Evolutionary conservation across 2,329 filamentous ascomycete genomes (phyloP).

Genomic region (Phialophora chinensis): DNA sequence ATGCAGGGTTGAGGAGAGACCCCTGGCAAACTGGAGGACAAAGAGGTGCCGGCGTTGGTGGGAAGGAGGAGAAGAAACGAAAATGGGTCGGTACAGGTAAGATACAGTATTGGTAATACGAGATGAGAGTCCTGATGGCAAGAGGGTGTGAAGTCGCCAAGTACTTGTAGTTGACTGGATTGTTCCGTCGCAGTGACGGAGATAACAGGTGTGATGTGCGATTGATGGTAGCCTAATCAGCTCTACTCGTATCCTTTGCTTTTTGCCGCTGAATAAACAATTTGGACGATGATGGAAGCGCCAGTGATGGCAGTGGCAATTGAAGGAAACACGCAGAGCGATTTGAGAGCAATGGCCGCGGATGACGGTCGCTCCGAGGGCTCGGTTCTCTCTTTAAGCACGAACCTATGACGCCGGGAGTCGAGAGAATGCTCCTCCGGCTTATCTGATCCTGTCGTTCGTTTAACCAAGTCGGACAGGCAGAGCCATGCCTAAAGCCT

Average conservation of each 20-base stretch:
- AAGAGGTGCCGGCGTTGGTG: conserved; percentile 1
- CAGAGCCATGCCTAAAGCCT: conserved; percentile 8
- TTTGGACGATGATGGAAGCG: conserved; percentile 22
- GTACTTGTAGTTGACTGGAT: conserved; percentile 13
- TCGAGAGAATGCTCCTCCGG: background rate
- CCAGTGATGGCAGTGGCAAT: conserved; percentile 17
- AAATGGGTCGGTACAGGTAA: conserved; percentile 17
- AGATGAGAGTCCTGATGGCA: conserved; percentile 1
- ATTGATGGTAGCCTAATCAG: conserved; percentile 8
- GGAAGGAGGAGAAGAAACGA: background rate
- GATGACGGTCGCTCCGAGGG: conserved; percentile 7
- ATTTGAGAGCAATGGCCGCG: conserved; percentile 6
- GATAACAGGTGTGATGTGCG: conserved; percentile 9
- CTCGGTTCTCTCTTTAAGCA: conserved; percentile 7
- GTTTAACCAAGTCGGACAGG: background rate
- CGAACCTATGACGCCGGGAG: conserved; percentile 1
- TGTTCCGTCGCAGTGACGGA: conserved; percentile 4
- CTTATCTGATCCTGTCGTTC: conserved; percentile 9
- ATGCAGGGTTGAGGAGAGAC: conserved; percentile 13
- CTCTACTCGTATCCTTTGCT: conserved; percentile 1
- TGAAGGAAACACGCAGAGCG: background rate
- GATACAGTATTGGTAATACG: conserved; percentile 16
- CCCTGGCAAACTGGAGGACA: conserved; percentile 9
- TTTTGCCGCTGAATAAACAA: conserved; percentile 21
- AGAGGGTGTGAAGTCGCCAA: conserved; percentile 5